Evolutionary conservation across 768 basidiomycete species (phyloP).

Genomic region (Paxillus involutus): DNA sequence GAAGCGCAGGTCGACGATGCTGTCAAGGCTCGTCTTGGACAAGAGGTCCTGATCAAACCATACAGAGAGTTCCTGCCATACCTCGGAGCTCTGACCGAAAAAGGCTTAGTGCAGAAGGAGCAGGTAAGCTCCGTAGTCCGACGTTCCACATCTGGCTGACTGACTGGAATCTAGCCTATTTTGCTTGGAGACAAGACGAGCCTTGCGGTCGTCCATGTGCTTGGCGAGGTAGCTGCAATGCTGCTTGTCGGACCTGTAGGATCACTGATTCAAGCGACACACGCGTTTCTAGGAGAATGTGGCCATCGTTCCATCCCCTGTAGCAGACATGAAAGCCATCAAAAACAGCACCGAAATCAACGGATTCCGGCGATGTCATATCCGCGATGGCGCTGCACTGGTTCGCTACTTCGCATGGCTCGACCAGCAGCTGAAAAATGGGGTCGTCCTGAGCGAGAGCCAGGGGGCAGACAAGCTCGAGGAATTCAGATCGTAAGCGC

Average conservation of each 20-base stretch:
- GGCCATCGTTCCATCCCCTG: slow-evolving; percentile 62
- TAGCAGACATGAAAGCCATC: slow-evolving; percentile 77
- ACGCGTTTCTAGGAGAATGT: slow-evolving; percentile 52
- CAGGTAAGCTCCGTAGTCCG: slow-evolving; percentile 17
- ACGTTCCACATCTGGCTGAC: not conserved
- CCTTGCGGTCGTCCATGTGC: slow-evolving; percentile 76
- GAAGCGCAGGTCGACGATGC: slow-evolving; percentile 42
- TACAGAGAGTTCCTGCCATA: slow-evolving; percentile 71
- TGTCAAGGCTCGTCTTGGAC: slow-evolving; percentile 48
- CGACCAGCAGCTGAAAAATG: slow-evolving; percentile 73
- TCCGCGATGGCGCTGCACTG: slow-evolving; percentile 88
- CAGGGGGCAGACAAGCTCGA: slow-evolving; percentile 80
- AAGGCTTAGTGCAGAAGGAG: slow-evolving; percentile 34
- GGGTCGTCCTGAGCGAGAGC: slow-evolving; percentile 68
- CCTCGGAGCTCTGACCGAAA: slow-evolving; percentile 49
- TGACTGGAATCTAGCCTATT: slow-evolving; percentile 51
- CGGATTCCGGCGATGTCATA: slow-evolving; percentile 86
- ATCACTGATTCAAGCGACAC: not conserved
- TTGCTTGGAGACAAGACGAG: slow-evolving; percentile 77
- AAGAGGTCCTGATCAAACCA: slow-evolving; percentile 59
- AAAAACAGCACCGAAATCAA: slow-evolving; percentile 82
- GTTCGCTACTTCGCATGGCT: slow-evolving; percentile 94
- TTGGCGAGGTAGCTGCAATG: slow-evolving; percentile 55
- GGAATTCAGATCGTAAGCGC: slow-evolving; percentile 75
- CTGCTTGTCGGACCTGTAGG: not conserved